These are phyloP conservation scores for Gossypium aridum DNA, from an alignment of 441 rosid genomes.

Conservation along the genomic window DNA sequence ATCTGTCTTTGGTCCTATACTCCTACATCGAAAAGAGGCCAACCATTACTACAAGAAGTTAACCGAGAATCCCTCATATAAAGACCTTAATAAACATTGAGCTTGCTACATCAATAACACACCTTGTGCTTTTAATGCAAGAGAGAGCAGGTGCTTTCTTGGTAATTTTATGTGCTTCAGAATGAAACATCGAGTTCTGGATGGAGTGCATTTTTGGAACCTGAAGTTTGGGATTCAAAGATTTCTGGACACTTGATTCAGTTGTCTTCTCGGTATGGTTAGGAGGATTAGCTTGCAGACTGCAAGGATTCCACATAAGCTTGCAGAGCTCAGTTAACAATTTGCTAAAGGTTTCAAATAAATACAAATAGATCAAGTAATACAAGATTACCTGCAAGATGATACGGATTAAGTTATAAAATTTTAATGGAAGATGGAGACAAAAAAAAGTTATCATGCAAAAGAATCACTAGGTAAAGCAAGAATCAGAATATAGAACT, in stretches of 20 bases:
- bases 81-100: conserved; percentile 6
- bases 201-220: conserved; percentile 30
- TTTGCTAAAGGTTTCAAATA: background rate
- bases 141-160: conserved; percentile 42
- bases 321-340: conserved; percentile 1
- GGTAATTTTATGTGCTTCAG: conserved; percentile 41
- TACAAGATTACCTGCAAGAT: background rate
- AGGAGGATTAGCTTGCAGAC: conserved; percentile 33
- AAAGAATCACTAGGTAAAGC: background rate
- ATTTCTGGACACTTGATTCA: conserved; percentile 17
- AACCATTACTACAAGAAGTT: background rate
- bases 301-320: conserved; percentile 27
- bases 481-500: conserved; percentile 4
- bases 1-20: conserved; percentile 28
- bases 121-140: conserved; percentile 48
- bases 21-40: conserved; percentile 35
- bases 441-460: background rate
- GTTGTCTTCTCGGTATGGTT: conserved; percentile 33
- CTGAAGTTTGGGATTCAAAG: conserved; percentile 19
- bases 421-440: background rate
- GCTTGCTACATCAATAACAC: conserved; percentile 7
- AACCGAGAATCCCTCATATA: background rate
- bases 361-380: background rate
- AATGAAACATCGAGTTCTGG: conserved; percentile 24
- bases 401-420: background rate